Conservation (phyloP, 352 stramenopile genomes). For the Aphanomyces astaci region DNA sequence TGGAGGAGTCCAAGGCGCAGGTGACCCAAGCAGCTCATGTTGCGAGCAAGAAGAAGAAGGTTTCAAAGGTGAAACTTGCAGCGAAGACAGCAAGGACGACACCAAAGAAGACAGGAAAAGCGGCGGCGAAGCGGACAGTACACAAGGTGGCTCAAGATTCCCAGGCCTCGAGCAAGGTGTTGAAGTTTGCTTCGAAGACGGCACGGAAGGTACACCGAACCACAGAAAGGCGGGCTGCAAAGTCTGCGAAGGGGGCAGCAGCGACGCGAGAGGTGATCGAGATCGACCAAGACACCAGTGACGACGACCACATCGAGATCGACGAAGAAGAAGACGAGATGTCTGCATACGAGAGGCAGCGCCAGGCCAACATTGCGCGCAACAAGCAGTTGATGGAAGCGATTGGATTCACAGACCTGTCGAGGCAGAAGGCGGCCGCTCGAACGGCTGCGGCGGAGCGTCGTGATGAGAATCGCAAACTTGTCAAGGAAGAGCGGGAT, state of each 20-base stretch:
- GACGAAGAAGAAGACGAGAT: slow-evolving; percentile 25
- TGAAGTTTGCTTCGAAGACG: too few relatives aligned
- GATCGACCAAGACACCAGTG: slow-evolving; percentile 6
- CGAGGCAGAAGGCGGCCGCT: background rate
- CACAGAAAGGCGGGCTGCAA: too few relatives aligned
- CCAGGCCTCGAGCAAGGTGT: too few relatives aligned
- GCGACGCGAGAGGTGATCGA: background rate
- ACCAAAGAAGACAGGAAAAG: too few relatives aligned
- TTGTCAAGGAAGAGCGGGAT: slow-evolving; percentile 33
- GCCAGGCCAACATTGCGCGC: slow-evolving; percentile 73
- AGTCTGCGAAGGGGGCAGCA: too few relatives aligned
- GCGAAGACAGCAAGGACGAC: too few relatives aligned
- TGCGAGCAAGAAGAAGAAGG: background rate
- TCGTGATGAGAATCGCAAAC: slow-evolving; percentile 22
- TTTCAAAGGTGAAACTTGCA: background rate
- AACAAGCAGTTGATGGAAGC: slow-evolving; percentile 78
- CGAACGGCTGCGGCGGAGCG: background rate
- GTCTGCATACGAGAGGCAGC: slow-evolving; percentile 74
- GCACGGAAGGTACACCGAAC: too few relatives aligned
- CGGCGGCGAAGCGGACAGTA: too few relatives aligned
- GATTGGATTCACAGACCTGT: slow-evolving; percentile 63
- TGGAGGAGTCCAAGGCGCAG: background rate
- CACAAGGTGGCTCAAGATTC: background rate
- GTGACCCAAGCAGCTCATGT: too few relatives aligned
- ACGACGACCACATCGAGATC: background rate